Evolutionary conservation across 331 rosid species (phyloP).

Genomic region (Arachis monticola): DNA sequence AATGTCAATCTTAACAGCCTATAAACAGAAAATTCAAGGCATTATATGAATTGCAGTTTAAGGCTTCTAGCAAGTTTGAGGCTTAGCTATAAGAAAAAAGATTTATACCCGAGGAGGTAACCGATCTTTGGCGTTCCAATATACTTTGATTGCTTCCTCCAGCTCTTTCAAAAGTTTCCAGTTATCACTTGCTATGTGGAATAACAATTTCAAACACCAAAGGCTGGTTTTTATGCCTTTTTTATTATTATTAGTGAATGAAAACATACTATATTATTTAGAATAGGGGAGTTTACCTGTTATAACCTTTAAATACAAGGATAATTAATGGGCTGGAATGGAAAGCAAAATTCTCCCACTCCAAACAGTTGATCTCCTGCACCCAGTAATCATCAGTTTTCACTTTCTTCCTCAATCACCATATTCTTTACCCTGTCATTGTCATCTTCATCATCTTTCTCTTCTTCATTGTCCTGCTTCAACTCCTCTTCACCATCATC

Average conservation of each 20-base stretch:
- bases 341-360: slow-evolving; percentile 93
- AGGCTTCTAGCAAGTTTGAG: not conserved
- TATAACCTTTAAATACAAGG: slow-evolving; percentile 82
- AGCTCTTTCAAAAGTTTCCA: slow-evolving; percentile 91
- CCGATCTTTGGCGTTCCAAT: slow-evolving; percentile 78
- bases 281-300: slow-evolving; percentile 51
- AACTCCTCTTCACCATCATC: slow-evolving; percentile 1
- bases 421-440: slow-evolving; percentile 45
- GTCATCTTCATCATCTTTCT: slow-evolving; percentile 29
- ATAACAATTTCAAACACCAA: slow-evolving; percentile 29
- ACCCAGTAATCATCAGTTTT: slow-evolving; percentile 79
- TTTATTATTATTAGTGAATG: not conserved
- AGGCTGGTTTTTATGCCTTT: not conserved
- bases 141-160: slow-evolving; percentile 87
- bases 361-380: slow-evolving; percentile 88
- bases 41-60: slow-evolving; percentile 27
- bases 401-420: slow-evolving; percentile 82
- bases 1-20: slow-evolving; percentile 86
- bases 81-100: slow-evolving; percentile 4
- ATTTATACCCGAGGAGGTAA: slow-evolving; percentile 83
- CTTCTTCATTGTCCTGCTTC: slow-evolving; percentile 26
- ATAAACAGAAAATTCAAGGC: slow-evolving; percentile 29
- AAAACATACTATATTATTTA: not conserved
- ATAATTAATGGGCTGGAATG: slow-evolving; percentile 93
- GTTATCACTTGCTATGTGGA: slow-evolving; percentile 69